Conservation (phyloP, 2,329 filamentous ascomycete genomes). For the Ambrosiella cleistominuta region DNA sequence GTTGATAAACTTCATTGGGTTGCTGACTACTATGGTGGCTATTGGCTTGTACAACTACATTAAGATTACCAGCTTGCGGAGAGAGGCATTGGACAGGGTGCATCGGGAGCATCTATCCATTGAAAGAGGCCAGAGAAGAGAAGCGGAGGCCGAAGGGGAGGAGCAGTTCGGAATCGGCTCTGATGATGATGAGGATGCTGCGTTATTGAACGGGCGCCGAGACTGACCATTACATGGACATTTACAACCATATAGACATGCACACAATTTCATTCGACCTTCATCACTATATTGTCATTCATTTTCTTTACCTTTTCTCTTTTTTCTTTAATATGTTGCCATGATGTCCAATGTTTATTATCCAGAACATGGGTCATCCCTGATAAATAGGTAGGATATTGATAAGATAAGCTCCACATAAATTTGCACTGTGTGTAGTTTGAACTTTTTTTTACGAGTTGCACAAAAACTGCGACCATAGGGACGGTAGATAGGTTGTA, state of each 20-base stretch:
- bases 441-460: neutral
- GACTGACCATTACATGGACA: neutral
- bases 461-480: neutral
- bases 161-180: conserved; percentile 70
- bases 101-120: conserved; percentile 26
- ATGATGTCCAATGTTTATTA: no score
- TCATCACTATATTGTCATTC: neutral
- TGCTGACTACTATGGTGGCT: conserved; percentile 73
- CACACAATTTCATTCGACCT: neutral
- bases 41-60: conserved; percentile 89
- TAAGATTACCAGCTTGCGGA: conserved; percentile 78
- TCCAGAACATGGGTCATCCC: neutral
- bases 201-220: conserved; percentile 2
- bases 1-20: conserved; percentile 66
- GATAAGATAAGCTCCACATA: neutral
- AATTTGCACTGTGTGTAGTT: neutral
- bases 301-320: neutral
- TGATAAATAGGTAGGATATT: neutral
- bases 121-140: conserved; percentile 81
- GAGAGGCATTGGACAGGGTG: conserved; percentile 44
- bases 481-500: no score
- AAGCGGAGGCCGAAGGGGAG: conserved; percentile 70
- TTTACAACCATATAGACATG: neutral
- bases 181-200: conserved; percentile 11
- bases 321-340: neutral